Percentiles rank a stretch among this genome's conserved stretches.
Conservation (phyloP, 2,329 filamentous ascomycete genomes). For the Aspergillus vadensis region DNA sequence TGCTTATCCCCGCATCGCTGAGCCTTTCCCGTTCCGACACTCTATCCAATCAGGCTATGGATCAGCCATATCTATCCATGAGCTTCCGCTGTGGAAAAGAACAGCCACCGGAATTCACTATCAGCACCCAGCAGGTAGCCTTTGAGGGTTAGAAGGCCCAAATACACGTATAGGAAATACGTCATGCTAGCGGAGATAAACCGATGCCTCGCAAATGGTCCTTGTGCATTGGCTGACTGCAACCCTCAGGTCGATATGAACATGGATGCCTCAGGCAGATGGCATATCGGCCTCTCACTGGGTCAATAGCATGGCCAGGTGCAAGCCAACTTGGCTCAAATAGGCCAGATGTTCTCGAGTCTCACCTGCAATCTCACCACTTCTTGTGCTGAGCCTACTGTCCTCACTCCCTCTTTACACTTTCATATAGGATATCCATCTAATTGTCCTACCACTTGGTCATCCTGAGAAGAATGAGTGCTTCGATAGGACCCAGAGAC, state of each 20-base stretch:
- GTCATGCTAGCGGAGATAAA: neutral
- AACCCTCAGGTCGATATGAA: neutral
- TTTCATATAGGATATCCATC: neutral
- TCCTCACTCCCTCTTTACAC: neutral
- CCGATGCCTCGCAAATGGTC: neutral
- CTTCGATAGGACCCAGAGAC: neutral
- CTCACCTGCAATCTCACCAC: neutral
- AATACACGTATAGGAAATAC: neutral
- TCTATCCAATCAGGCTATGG: neutral
- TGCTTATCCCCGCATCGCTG: conserved; percentile 4
- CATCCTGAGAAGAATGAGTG: neutral
- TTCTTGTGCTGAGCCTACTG: neutral
- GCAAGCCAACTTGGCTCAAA: neutral
- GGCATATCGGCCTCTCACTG: neutral
- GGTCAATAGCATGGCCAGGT: neutral
- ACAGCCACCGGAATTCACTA: neutral
- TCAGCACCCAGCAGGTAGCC: neutral
- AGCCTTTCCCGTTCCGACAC: neutral
- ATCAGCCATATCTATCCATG: neutral
- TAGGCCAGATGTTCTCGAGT: neutral
- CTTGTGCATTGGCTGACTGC: neutral
- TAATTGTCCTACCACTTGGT: neutral
- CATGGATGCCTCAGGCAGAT: neutral
- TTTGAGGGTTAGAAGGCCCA: neutral
- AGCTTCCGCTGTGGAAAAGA: neutral